Conservation (phyloP, 257 asterid species). For the Plantago ovata region DNA sequence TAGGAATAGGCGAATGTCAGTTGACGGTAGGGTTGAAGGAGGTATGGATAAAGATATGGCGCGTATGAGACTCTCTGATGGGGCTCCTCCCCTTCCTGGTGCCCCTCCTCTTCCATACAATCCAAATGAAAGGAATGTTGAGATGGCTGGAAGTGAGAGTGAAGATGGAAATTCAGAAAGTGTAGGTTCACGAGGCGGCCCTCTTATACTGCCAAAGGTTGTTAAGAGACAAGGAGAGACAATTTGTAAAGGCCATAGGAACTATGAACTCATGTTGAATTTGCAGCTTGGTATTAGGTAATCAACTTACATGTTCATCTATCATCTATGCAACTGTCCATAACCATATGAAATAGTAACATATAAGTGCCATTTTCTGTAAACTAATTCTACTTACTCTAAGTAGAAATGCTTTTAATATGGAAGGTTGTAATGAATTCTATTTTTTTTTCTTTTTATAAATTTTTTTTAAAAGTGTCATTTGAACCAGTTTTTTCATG, state of each 20-base stretch:
- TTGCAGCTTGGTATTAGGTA: conserved; percentile 75
- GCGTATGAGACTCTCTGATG: conserved; percentile 58
- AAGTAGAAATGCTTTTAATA: too few species aligned
- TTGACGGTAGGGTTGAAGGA: conserved; percentile 69
- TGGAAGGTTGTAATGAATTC: too few species aligned
- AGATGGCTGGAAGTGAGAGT: conserved; percentile 11
- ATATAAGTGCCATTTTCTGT: too few species aligned
- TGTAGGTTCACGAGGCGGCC: conserved; percentile 28
- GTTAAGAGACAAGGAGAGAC: conserved; percentile 67
- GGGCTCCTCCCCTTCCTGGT: conserved; percentile 45
- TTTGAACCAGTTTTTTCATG: too few species aligned
- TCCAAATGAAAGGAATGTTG: conserved; percentile 9
- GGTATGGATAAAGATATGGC: conserved; percentile 52
- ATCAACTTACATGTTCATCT: neutral
- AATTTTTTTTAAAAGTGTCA: too few species aligned
- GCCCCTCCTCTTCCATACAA: conserved; percentile 45
- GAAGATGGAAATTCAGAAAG: conserved; percentile 19
- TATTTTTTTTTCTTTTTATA: too few species aligned
- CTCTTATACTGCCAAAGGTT: conserved; percentile 48
- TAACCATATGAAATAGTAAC: too few species aligned
- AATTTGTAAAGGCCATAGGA: conserved; percentile 63
- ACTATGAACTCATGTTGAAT: conserved; percentile 67
- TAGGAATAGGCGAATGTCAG: conserved; percentile 65
- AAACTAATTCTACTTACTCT: too few species aligned
- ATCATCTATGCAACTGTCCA: neutral